Evolutionary conservation across 1,139 yeast species (phyloP).

Genomic region (Blastobotrys ciferrii): DNA sequence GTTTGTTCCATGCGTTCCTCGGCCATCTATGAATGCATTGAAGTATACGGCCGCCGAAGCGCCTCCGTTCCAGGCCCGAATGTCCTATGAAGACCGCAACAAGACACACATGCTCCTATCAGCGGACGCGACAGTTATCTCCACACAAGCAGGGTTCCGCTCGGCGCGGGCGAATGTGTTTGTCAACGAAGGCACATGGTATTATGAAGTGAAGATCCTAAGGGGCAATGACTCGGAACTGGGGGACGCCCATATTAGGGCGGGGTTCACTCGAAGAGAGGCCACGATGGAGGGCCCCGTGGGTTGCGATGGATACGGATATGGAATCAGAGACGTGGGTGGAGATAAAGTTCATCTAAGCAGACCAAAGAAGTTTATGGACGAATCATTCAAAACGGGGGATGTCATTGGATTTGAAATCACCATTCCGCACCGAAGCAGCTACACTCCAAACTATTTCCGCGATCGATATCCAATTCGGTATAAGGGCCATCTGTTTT

Average conservation of each 20-base stretch:
- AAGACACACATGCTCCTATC: constrained; percentile 48
- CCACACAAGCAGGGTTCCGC: constrained; percentile 75
- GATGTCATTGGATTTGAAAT: constrained; percentile 81
- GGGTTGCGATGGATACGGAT: constrained; percentile 92
- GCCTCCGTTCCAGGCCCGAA: constrained; percentile 61
- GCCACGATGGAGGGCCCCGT: constrained; percentile 93
- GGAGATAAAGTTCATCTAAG: constrained; percentile 79
- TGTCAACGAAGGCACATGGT: constrained; percentile 75
- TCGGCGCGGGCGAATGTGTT: constrained; percentile 74
- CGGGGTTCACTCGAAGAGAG: constrained; percentile 82
- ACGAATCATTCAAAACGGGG: constrained; percentile 61
- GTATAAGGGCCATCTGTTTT: constrained; percentile 73
- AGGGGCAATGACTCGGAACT: constrained; percentile 36
- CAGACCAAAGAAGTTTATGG: constrained; percentile 57
- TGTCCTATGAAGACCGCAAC: constrained; percentile 72
- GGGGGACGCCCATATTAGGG: constrained; percentile 59
- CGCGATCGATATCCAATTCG: constrained; percentile 89
- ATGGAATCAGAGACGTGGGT: constrained; percentile 79
- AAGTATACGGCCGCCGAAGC: constrained; percentile 74
- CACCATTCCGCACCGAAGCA: constrained; percentile 52
- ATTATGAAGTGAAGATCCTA: constrained; percentile 67
- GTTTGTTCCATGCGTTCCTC: constrained; percentile 76
- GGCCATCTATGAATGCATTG: constrained; percentile 55
- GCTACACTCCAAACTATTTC: constrained; percentile 11
- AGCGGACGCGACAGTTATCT: constrained; percentile 43